Evolutionary conservation across 75 land plant genomes (phyloP).

Genomic region (Cupressus sempervirens): DNA sequence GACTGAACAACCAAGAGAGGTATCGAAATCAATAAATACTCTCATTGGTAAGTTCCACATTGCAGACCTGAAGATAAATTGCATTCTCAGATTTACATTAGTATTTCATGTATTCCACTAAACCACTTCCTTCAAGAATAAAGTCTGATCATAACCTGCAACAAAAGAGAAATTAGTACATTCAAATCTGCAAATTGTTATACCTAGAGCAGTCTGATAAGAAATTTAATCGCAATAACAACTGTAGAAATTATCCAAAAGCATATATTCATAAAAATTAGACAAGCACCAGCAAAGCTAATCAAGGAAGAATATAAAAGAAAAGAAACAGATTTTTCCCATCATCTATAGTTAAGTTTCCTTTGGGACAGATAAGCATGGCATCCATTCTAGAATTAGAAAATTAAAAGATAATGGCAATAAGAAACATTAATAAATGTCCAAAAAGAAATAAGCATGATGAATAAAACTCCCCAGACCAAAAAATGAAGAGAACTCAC

Average conservation of each 20-base stretch:
- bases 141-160: no score
- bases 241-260: background rate
- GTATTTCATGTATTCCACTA: no score
- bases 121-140: no score
- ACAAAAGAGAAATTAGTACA: no score
- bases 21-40: no score
- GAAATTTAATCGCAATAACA: no score
- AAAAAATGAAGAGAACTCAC: slow-evolving; percentile 39
- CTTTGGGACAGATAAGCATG: background rate
- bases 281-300: background rate
- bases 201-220: no score
- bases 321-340: background rate
- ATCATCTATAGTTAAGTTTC: background rate
- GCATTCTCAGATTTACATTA: no score
- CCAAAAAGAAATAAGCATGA: background rate
- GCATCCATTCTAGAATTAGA: background rate
- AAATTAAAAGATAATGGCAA: background rate
- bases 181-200: no score
- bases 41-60: no score
- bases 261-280: background rate
- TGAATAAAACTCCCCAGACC: background rate
- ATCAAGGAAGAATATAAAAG: background rate
- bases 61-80: no score
- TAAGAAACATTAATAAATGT: background rate
- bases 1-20: no score